Conservation (phyloP, 176 grass and related monocot genomes). For the Oryza glumipatula region DNA sequence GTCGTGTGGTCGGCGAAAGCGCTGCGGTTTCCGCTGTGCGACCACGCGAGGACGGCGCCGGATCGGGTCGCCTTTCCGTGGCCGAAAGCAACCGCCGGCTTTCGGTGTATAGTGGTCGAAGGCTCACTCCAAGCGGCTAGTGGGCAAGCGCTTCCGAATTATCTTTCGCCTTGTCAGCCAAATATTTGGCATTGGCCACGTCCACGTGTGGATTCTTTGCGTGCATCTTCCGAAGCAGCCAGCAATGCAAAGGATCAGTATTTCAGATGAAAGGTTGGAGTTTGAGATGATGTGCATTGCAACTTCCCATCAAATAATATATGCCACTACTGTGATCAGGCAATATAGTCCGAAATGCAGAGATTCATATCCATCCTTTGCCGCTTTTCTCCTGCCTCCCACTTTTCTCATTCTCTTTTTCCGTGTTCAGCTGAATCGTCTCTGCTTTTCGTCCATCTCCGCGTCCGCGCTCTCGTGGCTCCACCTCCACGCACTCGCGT, state of each 20-base stretch:
- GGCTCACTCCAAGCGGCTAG: neutral
- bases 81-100: slow-evolving; percentile 28
- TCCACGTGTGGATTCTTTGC: neutral
- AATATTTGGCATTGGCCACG: neutral
- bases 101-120: neutral
- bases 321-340: neutral
- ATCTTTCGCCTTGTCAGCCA: neutral
- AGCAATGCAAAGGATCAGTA: neutral
- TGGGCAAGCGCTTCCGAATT: neutral
- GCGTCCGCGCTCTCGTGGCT: neutral
- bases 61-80: slow-evolving; percentile 7
- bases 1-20: neutral
- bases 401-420: neutral
- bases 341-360: neutral
- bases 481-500: slow-evolving; percentile 9
- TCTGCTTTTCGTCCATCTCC: neutral
- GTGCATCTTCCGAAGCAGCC: slow-evolving; percentile 15
- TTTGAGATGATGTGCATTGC: neutral
- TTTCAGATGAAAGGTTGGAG: neutral
- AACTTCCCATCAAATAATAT: neutral
- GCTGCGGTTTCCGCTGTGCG: neutral
- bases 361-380: neutral
- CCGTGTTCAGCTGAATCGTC: neutral
- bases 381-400: neutral
- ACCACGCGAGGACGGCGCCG: neutral